Evolutionary conservation across 345 rosid species (phyloP).

Genomic region (Aquilaria sinensis): DNA sequence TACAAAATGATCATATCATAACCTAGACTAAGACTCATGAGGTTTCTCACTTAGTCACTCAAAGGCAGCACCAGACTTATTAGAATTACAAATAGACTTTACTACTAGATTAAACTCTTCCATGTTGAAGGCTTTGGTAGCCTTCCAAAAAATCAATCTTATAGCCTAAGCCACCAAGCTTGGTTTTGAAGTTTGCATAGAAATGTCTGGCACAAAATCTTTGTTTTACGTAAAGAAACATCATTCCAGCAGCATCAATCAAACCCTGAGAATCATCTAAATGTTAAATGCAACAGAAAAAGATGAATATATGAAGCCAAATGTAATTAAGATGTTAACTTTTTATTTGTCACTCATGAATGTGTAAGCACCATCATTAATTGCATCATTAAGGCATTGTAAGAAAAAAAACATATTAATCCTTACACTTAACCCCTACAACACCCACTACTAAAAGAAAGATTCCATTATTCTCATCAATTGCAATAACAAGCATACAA

Average conservation of each 20-base stretch:
- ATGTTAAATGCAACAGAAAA: neutral
- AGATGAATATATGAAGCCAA: neutral
- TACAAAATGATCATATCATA: neutral
- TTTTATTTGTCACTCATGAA: neutral
- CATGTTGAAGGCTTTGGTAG: neutral
- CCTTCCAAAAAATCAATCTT: neutral
- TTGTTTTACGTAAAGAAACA: neutral
- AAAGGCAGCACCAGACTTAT: neutral
- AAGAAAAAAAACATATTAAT: neutral
- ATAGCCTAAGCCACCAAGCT: neutral
- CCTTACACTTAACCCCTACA: neutral
- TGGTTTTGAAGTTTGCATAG: neutral
- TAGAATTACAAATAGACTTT: neutral
- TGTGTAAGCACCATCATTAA: neutral
- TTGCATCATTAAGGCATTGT: neutral
- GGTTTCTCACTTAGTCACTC: neutral
- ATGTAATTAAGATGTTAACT: neutral
- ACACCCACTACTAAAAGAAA: neutral
- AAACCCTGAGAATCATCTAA: neutral
- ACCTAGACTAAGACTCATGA: neutral
- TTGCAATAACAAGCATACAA: neutral
- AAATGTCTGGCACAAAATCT: neutral
- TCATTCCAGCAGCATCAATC: neutral
- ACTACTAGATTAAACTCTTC: neutral
- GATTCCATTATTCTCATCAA: neutral